Evolutionary conservation across 2,329 filamentous ascomycete genomes (phyloP).

Genomic region (Colletotrichum echinochloae): DNA sequence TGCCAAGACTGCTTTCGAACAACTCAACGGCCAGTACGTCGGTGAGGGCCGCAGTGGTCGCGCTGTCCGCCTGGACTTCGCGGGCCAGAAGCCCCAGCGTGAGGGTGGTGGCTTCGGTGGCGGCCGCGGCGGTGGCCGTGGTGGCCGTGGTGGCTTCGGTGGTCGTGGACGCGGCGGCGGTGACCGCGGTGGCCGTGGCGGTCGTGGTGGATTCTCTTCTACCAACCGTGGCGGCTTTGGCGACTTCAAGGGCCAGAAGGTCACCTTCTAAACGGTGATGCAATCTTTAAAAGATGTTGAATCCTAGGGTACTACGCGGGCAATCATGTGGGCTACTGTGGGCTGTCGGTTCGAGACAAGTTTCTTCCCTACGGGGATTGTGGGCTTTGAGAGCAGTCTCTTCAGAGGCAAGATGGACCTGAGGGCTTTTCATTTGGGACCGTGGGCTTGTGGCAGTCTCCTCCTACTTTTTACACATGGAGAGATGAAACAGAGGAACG

Average conservation of each 20-base stretch:
- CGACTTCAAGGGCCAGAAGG: constrained; percentile 78
- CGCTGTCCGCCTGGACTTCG: constrained; percentile 85
- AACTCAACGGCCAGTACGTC: constrained; percentile 74
- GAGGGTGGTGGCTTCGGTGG: constrained; percentile 55
- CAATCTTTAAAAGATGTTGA: constrained; percentile 52
- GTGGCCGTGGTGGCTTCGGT: constrained; percentile 63
- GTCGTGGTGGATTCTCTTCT: constrained; percentile 64
- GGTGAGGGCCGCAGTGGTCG: constrained; percentile 77
- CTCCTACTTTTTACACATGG: constrained; percentile 12
- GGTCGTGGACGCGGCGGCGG: constrained; percentile 64
- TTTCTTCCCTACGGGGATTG: constrained; percentile 51
- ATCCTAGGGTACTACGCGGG: constrained; percentile 60
- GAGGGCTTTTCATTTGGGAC: constrained; percentile 60
- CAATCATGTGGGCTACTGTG: constrained; percentile 64
- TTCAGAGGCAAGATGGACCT: constrained; percentile 63
- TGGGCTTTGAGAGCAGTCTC: constrained; percentile 68
- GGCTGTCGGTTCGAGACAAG: constrained; percentile 67
- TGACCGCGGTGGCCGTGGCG: constrained; percentile 64
- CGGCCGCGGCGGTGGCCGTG: constrained; percentile 62
- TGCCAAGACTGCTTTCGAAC: constrained; percentile 78
- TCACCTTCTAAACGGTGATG: constrained; percentile 67
- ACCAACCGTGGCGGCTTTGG: constrained; percentile 56
- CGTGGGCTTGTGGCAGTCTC: constrained; percentile 48
- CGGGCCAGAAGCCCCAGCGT: constrained; percentile 71
- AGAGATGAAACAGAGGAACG: constrained; percentile 15